Evolutionary conservation across 1,139 yeast genomes (phyloP), one percentile per base, ranked within the genome.

Genomic region (Martiniozyma asiatica): DNA sequence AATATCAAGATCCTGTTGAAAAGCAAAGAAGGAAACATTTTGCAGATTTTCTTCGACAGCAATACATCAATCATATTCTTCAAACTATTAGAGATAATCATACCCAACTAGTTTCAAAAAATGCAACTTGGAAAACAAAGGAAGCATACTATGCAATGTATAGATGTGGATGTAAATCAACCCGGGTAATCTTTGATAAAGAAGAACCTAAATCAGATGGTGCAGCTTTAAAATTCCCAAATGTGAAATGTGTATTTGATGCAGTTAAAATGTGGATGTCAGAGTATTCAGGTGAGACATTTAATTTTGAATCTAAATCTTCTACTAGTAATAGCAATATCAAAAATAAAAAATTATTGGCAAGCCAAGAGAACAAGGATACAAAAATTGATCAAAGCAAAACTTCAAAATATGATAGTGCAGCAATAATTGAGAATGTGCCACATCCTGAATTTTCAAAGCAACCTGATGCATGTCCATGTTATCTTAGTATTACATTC

Each of bases 191-290:
- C 4, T 24, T 24, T 17, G 14, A 14, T 8, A 14, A 24, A 16
- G 26, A 15, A 4, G 6, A 23, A 8, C 8, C 6, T 23, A n/a
- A 16, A 7, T 16, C n/a, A 8, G 20, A 15, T 16, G 13, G 16
- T 10, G 12, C 10, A 8, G 7, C 12, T 9, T 21, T 20, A 5
- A 29, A 29, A 17, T 29, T 18, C 9, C 98, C 32, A 3, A 15
- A 29, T 12, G 32, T 29, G 13, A 29, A 14, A 8, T 25, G 19
- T 2, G 18, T 20, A 4, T 18, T 21, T 8, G 28, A 24, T 13
- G 32, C 16, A 8, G 15, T 29, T 11, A 21, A 20, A 10, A 24
- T 29, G 28, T 29, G 32, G 32, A 29, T 29, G n/a, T 16, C 14
- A 17, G 32, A 29, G 14, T 9, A 23, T 14, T 13, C 14, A 8